A percentile compares a stretch with the other conserved stretches of the same genome.
Conservation (phyloP, 192 early-diverging fungal species). For the Coemansia sp. region DNA sequence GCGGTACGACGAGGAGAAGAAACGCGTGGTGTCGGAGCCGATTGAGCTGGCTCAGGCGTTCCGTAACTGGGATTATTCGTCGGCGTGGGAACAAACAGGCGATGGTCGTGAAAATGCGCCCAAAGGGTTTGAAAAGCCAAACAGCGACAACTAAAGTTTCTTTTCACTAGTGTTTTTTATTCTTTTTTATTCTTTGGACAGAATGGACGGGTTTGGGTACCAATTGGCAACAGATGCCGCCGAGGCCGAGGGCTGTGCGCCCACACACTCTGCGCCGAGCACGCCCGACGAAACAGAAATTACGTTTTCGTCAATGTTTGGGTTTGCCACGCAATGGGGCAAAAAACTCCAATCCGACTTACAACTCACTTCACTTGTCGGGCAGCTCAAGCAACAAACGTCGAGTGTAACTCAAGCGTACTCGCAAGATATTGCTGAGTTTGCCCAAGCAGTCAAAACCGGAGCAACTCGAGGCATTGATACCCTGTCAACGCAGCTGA, state of each 20-base stretch:
- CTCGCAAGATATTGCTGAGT: constrained; percentile 45
- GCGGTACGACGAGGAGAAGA: constrained; percentile 97
- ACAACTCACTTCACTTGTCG: constrained; percentile 33
- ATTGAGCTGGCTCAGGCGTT: constrained; percentile 95
- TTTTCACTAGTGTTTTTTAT: constrained; percentile 2
- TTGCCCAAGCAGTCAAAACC: constrained; percentile 41
- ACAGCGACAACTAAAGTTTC: constrained; percentile 14
- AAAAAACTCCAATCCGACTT: constrained; percentile 40
- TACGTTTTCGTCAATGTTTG: constrained; percentile 25
- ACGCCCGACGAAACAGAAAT: not conserved
- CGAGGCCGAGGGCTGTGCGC: constrained; percentile 39
- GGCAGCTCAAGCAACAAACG: constrained; percentile 48
- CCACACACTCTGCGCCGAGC: not conserved
- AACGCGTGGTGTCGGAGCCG: constrained; percentile 94
- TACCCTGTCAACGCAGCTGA: constrained; percentile 34
- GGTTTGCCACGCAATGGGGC: constrained; percentile 46
- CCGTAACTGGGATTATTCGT: constrained; percentile 92
- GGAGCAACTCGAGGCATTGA: constrained; percentile 42
- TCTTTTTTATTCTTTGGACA: constrained; percentile 1
- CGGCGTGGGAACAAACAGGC: constrained; percentile 91
- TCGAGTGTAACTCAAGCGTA: constrained; percentile 46
- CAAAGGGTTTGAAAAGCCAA: constrained; percentile 45
- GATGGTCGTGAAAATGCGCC: constrained; percentile 56
- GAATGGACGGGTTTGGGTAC: constrained; percentile 41
- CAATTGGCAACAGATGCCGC: constrained; percentile 44